Evolutionary conservation across 2,329 filamentous ascomycete genomes (phyloP).

Genomic region (Sporothrix luriei): DNA sequence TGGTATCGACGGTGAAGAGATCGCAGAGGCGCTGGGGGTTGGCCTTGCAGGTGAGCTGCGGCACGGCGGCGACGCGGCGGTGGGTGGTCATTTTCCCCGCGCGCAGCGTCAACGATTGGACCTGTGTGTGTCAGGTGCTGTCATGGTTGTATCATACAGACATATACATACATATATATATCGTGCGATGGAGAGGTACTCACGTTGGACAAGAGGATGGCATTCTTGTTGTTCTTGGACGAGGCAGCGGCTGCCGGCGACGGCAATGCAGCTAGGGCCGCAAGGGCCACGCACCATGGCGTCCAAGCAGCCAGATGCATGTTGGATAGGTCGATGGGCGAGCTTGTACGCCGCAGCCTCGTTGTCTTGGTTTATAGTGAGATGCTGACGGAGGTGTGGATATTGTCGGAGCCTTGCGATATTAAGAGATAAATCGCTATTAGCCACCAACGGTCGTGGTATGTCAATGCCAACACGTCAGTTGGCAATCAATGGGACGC

Average conservation of each 20-base stretch:
- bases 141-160: background rate
- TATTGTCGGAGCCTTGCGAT: conserved; percentile 17
- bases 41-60: conserved; percentile 73
- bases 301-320: conserved; percentile 21
- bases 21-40: conserved; percentile 66
- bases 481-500: too few relatives aligned
- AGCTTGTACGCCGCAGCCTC: too few relatives aligned
- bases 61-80: conserved; percentile 74
- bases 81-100: conserved; percentile 67
- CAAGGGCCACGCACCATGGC: conserved; percentile 12
- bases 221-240: conserved; percentile 49
- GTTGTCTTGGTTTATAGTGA: background rate
- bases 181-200: conserved; percentile 43
- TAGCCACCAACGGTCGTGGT: background rate
- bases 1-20: conserved; percentile 73
- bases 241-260: conserved; percentile 12
- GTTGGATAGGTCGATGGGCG: background rate
- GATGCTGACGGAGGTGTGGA: background rate
- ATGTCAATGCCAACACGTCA: background rate
- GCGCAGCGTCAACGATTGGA: conserved; percentile 78
- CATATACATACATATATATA: background rate
- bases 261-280: conserved; percentile 26
- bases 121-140: conserved; percentile 56
- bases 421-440: background rate
- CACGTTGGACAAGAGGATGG: conserved; percentile 63